These are phyloP conservation scores for Citropsis articulata DNA, from an alignment of 345 rosid species.

Conservation along the genomic window DNA sequence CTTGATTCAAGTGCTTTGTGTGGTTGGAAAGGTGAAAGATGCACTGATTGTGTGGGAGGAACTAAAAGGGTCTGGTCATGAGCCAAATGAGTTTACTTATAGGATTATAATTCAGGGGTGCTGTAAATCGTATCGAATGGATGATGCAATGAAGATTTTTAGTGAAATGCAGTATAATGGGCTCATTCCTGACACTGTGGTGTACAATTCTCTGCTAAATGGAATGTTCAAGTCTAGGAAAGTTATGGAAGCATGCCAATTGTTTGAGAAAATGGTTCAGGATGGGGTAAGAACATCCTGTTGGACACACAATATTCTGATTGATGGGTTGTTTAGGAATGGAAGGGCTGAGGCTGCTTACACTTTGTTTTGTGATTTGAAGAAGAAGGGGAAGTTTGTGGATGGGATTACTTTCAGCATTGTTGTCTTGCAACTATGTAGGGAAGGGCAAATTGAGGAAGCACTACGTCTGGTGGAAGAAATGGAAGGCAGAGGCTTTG, in stretches of 20 bases:
- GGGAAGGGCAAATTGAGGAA: constrained; percentile 69
- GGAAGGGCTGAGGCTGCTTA: constrained; percentile 81
- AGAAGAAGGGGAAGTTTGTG: constrained; percentile 88
- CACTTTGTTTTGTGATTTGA: constrained; percentile 75
- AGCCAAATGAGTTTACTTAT: constrained; percentile 76
- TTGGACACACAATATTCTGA: constrained; percentile 85
- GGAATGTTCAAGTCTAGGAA: constrained; percentile 85
- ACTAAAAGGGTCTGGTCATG: constrained; percentile 75
- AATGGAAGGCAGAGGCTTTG: constrained; percentile 74
- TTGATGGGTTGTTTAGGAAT: constrained; percentile 79
- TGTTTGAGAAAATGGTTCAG: constrained; percentile 86
- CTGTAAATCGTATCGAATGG: constrained; percentile 57
- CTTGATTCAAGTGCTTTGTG: constrained; percentile 69
- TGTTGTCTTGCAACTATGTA: constrained; percentile 67
- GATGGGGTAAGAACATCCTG: constrained; percentile 78
- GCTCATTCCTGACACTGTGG: constrained; percentile 50
- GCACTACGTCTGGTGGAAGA: constrained; percentile 74
- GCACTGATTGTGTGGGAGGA: constrained; percentile 73
- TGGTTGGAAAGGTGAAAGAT: constrained; percentile 70
- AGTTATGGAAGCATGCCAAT: constrained; percentile 69
- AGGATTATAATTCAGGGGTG: constrained; percentile 77
- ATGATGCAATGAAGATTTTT: constrained; percentile 64
- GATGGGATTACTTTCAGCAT: constrained; percentile 83
- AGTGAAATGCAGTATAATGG: constrained; percentile 78
- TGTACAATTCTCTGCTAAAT: constrained; percentile 70